These are phyloP conservation scores for Fonsecaea pugnacius DNA, from an alignment of 2,329 filamentous ascomycete species.

Conservation along the genomic window DNA sequence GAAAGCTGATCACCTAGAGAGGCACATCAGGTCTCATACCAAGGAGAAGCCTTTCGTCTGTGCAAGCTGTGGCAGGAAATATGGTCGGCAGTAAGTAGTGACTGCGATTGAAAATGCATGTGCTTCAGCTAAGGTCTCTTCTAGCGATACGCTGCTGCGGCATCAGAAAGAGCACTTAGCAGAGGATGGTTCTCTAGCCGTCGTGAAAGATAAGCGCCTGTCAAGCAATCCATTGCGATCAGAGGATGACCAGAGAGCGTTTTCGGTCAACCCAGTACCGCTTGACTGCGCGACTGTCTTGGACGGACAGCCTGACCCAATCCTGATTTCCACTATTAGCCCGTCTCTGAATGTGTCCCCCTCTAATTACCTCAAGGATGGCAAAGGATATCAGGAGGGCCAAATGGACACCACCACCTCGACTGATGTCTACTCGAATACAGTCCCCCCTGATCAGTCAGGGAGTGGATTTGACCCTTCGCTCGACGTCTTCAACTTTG, in stretches of 20 bases:
- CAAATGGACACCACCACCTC: constrained; percentile 10
- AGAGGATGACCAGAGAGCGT: constrained; percentile 3
- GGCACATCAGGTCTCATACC: constrained; percentile 43
- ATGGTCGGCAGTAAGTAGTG: constrained; percentile 33
- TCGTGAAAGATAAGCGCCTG: background rate
- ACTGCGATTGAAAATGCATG: background rate
- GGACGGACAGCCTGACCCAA: background rate
- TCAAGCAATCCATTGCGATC: constrained; percentile 1
- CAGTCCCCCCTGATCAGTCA: constrained; percentile 12
- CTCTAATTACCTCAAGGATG: background rate
- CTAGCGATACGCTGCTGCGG: constrained; percentile 33
- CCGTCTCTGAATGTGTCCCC: constrained; percentile 4
- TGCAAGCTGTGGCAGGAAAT: constrained; percentile 30
- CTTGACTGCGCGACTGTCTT: constrained; percentile 3
- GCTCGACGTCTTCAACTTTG: constrained; percentile 27
- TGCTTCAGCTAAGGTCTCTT: background rate
- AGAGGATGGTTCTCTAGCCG: constrained; percentile 12
- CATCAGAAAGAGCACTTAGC: constrained; percentile 32
- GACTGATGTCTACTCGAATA: constrained; percentile 12
- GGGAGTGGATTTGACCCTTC: constrained; percentile 18
- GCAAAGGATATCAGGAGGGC: background rate
- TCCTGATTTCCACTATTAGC: constrained; percentile 4
- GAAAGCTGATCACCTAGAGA: constrained; percentile 43
- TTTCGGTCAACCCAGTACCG: constrained; percentile 6
- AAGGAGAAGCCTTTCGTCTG: constrained; percentile 42